phyloP scores from a whole-genome alignment of 192 early-diverging fungal genomes.

The Glomus cerebriforme region DNA sequence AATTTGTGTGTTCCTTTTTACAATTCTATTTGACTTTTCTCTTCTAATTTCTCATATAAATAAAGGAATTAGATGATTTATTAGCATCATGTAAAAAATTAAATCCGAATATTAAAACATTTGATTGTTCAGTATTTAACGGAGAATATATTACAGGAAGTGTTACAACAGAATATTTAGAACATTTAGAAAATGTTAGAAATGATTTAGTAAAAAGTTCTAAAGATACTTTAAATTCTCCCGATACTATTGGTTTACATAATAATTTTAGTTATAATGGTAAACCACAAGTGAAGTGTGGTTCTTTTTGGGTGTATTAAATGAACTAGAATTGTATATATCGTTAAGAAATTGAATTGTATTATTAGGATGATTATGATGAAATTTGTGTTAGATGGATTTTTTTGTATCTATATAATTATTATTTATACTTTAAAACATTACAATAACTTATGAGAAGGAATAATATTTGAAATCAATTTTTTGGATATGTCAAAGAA shows the following conservation, averaged over 20 bases:
- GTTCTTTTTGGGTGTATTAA: no score
- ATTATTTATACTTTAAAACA: no score
- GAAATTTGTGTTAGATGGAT: no score
- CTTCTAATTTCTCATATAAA: neutral
- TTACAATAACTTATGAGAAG: no score
- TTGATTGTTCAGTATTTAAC: conserved; percentile 98
- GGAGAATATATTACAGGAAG: conserved; percentile 89
- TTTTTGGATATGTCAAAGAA: no score
- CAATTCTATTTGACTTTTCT: neutral
- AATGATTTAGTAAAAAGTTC: conserved; percentile 49
- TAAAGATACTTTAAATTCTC: conserved; percentile 37
- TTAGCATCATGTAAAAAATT: conserved; percentile 83
- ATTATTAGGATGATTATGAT: no score
- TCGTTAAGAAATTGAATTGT: no score
- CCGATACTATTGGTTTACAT: conserved; percentile 35
- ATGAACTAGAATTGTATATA: no score
- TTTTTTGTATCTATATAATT: no score
- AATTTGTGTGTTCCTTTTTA: neutral
- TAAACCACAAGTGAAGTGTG: neutral
- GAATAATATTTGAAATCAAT: no score
- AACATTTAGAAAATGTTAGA: conserved; percentile 52
- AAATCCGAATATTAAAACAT: conserved; percentile 77
- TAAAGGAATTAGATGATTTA: conserved; percentile 76
- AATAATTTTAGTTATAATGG: conserved; percentile 14
- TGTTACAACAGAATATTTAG: conserved; percentile 69